Evolutionary conservation across 2,329 filamentous ascomycete genomes (phyloP).

Genomic region (Fusarium tupiense): DNA sequence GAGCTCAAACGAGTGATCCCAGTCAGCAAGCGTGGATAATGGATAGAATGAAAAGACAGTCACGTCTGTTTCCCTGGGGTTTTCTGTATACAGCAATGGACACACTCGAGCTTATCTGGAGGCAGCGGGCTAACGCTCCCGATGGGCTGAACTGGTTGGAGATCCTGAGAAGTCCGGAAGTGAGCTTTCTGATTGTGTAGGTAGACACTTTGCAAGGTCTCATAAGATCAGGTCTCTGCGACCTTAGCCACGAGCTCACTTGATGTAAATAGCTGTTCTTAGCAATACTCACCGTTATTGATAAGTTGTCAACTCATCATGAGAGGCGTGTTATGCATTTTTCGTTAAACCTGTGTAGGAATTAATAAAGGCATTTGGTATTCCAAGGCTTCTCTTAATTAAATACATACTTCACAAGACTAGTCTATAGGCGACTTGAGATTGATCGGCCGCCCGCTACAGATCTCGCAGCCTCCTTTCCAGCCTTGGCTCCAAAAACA

Average conservation of each 20-base stretch:
- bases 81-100: conserved; percentile 18
- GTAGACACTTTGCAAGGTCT: too few relatives aligned
- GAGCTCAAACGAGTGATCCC: background rate
- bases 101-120: conserved; percentile 10
- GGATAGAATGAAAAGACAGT: conserved; percentile 1
- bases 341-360: too few relatives aligned
- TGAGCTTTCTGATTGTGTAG: conserved; percentile 2
- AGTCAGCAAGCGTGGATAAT: conserved; percentile 1
- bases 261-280: background rate
- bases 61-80: background rate
- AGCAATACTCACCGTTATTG: background rate
- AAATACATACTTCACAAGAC: background rate
- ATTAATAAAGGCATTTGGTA: fast-evolving
- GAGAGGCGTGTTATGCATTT: fast-evolving
- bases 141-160: background rate
- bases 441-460: background rate
- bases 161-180: conserved; percentile 10
- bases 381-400: fast-evolving
- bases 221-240: too few relatives aligned
- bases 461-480: conserved; percentile 2
- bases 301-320: background rate
- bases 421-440: background rate
- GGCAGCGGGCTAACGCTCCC: background rate
- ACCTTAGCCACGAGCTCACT: background rate
- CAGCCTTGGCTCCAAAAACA: conserved; percentile 9